Conservation (phyloP, 2,329 filamentous ascomycete species). For the Domatiomyces catenatus region DNA sequence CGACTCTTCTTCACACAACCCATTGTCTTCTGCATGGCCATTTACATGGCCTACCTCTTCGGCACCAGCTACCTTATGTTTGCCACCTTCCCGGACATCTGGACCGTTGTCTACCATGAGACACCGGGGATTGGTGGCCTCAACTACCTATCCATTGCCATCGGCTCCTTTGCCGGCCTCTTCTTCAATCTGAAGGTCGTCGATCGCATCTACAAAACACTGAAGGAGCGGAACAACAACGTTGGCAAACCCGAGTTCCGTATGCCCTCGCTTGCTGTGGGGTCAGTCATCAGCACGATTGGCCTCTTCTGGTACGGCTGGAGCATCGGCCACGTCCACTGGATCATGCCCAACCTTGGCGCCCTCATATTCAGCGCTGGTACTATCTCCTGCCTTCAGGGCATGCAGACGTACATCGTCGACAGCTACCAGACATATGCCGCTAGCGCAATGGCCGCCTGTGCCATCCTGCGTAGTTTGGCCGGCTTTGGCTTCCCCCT, state of each 20-base stretch:
- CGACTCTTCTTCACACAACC: constrained; percentile 36
- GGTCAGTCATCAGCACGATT: constrained; percentile 29
- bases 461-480: constrained; percentile 23
- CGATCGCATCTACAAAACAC: constrained; percentile 23
- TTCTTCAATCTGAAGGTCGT: constrained; percentile 23
- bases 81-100: constrained; percentile 40
- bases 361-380: constrained; percentile 36
- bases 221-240: neutral
- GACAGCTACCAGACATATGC: constrained; percentile 28
- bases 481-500: constrained; percentile 19
- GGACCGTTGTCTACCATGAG: constrained; percentile 34
- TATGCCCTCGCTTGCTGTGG: constrained; percentile 36
- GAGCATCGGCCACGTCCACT: constrained; percentile 28
- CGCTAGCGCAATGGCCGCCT: constrained; percentile 26
- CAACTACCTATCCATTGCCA: constrained; percentile 41
- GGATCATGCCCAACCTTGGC: constrained; percentile 42
- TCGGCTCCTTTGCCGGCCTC: constrained; percentile 34
- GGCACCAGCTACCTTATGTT: constrained; percentile 40
- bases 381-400: constrained; percentile 30
- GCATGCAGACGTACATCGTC: constrained; percentile 31
- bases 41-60: constrained; percentile 29
- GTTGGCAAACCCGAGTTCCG: constrained; percentile 35
- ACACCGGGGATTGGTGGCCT: constrained; percentile 36
- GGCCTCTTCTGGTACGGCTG: constrained; percentile 19
- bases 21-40: constrained; percentile 36